phyloP scores from a whole-genome alignment of 148 eudicot species.

The Silene conica region DNA sequence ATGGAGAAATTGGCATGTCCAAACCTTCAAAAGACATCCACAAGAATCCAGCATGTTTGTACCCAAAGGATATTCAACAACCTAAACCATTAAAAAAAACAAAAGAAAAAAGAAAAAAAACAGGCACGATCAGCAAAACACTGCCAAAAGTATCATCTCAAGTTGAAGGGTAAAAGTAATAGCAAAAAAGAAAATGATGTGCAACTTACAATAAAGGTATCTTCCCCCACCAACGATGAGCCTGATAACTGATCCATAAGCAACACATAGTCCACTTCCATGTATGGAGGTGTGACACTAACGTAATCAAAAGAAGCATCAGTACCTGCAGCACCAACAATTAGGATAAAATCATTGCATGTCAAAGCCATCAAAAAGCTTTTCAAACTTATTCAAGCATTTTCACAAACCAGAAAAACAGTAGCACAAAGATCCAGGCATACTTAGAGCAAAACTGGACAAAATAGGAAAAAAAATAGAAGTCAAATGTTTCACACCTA shows the following conservation, averaged over 20 bases:
- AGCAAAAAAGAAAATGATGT: background rate
- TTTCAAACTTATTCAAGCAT: background rate
- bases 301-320: constrained; percentile 66
- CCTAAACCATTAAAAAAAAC: no score
- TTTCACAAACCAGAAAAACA: background rate
- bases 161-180: background rate
- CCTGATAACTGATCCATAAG: constrained; percentile 73
- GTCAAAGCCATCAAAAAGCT: background rate
- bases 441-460: background rate
- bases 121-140: constrained; percentile 5
- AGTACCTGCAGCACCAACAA: constrained; percentile 46
- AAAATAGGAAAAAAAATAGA: background rate
- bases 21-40: constrained; percentile 66
- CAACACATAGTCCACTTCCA: constrained; percentile 69
- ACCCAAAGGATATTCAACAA: constrained; percentile 85
- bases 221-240: constrained; percentile 69
- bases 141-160: background rate
- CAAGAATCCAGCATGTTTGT: constrained; percentile 76
- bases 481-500: constrained; percentile 32
- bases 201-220: constrained; percentile 73
- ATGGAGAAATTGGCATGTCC: background rate
- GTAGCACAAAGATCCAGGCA: constrained; percentile 1
- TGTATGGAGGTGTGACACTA: constrained; percentile 93
- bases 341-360: background rate
- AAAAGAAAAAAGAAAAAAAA: constrained; percentile 5